These are phyloP conservation scores for Boletus subparvulus DNA, from an alignment of 768 basidiomycete genomes.

Conservation along the genomic window DNA sequence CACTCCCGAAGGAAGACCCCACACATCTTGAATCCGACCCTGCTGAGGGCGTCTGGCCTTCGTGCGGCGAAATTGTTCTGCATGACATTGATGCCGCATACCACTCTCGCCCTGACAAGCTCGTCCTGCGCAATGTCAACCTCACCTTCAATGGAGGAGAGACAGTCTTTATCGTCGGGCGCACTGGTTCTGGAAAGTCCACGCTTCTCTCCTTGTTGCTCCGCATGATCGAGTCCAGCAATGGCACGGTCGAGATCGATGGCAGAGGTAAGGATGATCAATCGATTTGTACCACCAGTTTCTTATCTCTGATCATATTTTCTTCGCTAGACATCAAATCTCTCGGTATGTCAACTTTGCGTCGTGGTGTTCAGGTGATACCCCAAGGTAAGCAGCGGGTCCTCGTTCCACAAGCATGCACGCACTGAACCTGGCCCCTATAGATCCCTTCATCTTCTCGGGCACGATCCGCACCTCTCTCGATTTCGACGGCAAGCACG, in stretches of 20 bases:
- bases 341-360: constrained; percentile 47
- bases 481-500: constrained; percentile 26
- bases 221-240: constrained; percentile 71
- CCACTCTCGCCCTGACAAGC: constrained; percentile 63
- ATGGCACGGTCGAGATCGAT: constrained; percentile 77
- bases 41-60: constrained; percentile 20
- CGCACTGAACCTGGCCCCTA: not conserved
- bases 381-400: constrained; percentile 24
- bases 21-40: constrained; percentile 23
- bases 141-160: constrained; percentile 69
- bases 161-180: constrained; percentile 76
- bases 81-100: constrained; percentile 65
- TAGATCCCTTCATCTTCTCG: constrained; percentile 35
- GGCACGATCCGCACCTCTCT: constrained; percentile 31
- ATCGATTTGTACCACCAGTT: constrained; percentile 52
- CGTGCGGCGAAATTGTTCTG: constrained; percentile 63
- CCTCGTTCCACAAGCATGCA: not conserved
- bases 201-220: constrained; percentile 66
- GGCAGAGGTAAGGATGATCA: constrained; percentile 42
- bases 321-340: constrained; percentile 79
- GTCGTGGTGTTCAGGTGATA: constrained; percentile 30
- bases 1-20: constrained; percentile 25
- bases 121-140: constrained; percentile 57
- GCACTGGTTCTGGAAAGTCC: constrained; percentile 75
- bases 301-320: constrained; percentile 48